These are phyloP conservation scores for Delonix regia DNA, from an alignment of 306 rosid genomes.

Conservation along the genomic window DNA sequence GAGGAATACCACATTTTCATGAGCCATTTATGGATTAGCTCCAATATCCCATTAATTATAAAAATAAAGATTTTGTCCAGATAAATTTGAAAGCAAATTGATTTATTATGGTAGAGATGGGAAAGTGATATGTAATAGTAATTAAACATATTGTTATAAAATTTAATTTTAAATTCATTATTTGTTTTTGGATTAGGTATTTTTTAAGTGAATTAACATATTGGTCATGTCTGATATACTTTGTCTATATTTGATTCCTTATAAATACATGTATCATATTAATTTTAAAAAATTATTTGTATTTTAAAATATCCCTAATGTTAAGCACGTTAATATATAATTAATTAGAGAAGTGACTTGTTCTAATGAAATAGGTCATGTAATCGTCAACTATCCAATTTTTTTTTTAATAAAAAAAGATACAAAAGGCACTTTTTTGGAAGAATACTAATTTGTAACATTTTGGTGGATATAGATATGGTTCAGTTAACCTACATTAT, in stretches of 20 bases:
- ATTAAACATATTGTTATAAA: not conserved
- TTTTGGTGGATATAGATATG: too few relatives aligned
- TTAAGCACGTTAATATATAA: too few relatives aligned
- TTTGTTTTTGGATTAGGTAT: not conserved
- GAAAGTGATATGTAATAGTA: not conserved
- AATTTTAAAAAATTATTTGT: too few relatives aligned
- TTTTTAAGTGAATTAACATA: not conserved
- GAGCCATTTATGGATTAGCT: not conserved
- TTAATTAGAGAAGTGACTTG: too few relatives aligned
- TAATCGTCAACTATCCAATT: too few relatives aligned
- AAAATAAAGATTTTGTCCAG: not conserved
- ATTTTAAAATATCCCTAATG: too few relatives aligned
- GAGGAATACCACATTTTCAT: conserved; percentile 17
- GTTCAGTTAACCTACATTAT: too few relatives aligned
- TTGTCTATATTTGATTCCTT: too few relatives aligned
- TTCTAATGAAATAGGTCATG: not conserved
- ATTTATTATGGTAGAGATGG: not conserved
- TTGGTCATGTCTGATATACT: too few relatives aligned
- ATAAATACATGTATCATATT: not conserved
- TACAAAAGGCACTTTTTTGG: too few relatives aligned
- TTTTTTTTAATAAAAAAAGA: too few relatives aligned
- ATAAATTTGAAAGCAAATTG: not conserved
- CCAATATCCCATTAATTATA: not conserved
- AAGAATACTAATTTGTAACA: too few relatives aligned
- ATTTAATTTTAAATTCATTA: not conserved